Evolutionary conservation across 352 stramenopile species (phyloP), one percentile per base, ranked within the genome.

Genomic region (Phytophthora pluvialis): DNA sequence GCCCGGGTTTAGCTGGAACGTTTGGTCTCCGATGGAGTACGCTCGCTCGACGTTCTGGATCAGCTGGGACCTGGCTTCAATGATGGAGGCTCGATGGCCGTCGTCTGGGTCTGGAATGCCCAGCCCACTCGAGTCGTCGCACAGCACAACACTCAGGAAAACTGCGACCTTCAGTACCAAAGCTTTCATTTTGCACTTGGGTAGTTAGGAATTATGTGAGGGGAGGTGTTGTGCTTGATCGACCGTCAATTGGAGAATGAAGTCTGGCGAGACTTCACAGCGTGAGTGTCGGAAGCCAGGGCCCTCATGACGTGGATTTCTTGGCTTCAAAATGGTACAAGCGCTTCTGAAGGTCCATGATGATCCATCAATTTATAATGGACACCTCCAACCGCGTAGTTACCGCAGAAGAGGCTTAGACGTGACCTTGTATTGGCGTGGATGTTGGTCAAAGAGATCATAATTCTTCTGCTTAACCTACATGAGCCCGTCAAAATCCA

Each of bases 21-120:
- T 68, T 43, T 68, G 58, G 12, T 72, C 57, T 45, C 64, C 50
- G 0, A 81, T 47, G 1, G 65, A 60, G 40, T 69, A 69, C 1
- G 35, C 64, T 25, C 69, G 73, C 26, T 72, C 32, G 28, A 64
- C 62, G 56, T 81, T 78, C 13, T 54, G 49, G 55, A 81, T 81
- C 6, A 72, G 29, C 15, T 55, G 40, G 15, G 58, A 47, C 21
- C 51, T 72, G 50, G 58, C 64, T 59, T 74, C 47, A 15, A 62
- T 46, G 21, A 67, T 53, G 10, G 57, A 65, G 25, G 65, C 57
- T 40, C 65, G 66, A 62, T 81, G 53, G 10, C 69, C 60, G 25
- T 73, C 66, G 5, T 54, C 35, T 18, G 66, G 54, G 11, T 73
- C 51, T 15, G 66, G 47, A 28, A 73, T 66, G 18, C 66, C 63